Percentiles rank a stretch among this genome's conserved stretches.
Evolutionary conservation across 148 eudicot species (phyloP).

Genomic region (Rhododendron henanense): DNA sequence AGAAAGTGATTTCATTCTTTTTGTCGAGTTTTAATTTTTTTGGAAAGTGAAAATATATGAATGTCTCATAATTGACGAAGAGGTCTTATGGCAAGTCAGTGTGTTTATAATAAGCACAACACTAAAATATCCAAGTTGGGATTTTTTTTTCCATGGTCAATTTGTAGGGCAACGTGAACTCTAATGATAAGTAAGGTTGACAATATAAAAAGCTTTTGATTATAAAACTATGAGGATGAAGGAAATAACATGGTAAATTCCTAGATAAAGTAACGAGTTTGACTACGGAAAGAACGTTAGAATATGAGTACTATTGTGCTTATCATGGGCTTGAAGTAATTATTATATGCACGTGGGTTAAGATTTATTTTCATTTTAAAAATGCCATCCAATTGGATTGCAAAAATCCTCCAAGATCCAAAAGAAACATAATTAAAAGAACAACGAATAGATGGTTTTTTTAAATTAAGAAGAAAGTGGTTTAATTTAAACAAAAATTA

Average conservation of each 20-base stretch:
- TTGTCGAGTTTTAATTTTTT: background rate
- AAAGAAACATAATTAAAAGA: no score
- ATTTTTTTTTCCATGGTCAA: background rate
- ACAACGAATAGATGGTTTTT: background rate
- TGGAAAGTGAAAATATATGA: background rate
- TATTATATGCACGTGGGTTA: conserved; percentile 6
- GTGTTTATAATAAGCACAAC: no score
- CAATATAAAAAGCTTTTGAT: background rate
- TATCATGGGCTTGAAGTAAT: background rate
- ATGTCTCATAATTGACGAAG: background rate
- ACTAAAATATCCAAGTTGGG: background rate
- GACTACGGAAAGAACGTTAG: background rate
- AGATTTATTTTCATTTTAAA: conserved; percentile 3
- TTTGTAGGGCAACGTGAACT: background rate
- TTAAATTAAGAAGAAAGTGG: background rate
- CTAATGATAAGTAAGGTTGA: background rate
- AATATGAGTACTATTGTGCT: background rate
- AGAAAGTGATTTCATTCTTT: background rate
- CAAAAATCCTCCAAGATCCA: background rate
- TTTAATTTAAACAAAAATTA: no score
- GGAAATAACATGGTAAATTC: background rate
- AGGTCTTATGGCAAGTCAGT: no score
- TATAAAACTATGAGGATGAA: background rate
- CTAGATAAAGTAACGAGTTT: background rate
- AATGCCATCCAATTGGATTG: background rate